Conservation (phyloP, 768 basidiomycete species). For the Boletus reticuloceps region DNA sequence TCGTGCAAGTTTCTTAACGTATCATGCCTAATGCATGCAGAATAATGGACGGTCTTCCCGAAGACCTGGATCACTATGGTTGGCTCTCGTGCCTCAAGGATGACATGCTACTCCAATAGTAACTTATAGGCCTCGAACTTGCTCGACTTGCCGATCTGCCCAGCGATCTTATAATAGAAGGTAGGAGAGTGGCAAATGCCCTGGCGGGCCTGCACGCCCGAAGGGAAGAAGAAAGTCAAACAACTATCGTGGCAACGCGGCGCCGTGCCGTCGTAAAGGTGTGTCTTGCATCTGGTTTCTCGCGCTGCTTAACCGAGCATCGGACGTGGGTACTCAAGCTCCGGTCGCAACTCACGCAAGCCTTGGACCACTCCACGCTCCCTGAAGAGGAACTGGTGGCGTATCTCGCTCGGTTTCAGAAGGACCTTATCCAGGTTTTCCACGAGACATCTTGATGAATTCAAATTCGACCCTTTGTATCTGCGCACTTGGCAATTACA, state of each 20-base stretch:
- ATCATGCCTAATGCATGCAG: conserved; percentile 34
- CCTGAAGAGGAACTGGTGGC: conserved; percentile 65
- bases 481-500: conserved; percentile 4
- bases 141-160: conserved; percentile 89
- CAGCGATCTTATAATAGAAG: conserved; percentile 60
- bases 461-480: neutral
- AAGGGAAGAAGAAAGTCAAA: conserved; percentile 60
- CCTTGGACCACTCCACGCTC: conserved; percentile 66
- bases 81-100: conserved; percentile 6
- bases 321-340: conserved; percentile 43
- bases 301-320: neutral
- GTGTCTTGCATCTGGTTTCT: conserved; percentile 10
- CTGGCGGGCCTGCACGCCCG: conserved; percentile 58
- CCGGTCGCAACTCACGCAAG: conserved; percentile 72
- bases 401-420: conserved; percentile 69
- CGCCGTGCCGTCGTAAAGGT: conserved; percentile 72
- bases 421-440: conserved; percentile 57
- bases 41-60: conserved; percentile 69
- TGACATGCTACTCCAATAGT: neutral
- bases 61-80: conserved; percentile 75
- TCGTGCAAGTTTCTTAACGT: neutral
- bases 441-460: conserved; percentile 22
- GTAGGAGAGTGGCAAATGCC: conserved; percentile 54
- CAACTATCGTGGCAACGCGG: conserved; percentile 53
- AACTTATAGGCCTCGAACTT: conserved; percentile 72